These are phyloP conservation scores for Colletotrichum trifolii DNA, from an alignment of 2,329 filamentous ascomycete genomes.

Conservation along the genomic window DNA sequence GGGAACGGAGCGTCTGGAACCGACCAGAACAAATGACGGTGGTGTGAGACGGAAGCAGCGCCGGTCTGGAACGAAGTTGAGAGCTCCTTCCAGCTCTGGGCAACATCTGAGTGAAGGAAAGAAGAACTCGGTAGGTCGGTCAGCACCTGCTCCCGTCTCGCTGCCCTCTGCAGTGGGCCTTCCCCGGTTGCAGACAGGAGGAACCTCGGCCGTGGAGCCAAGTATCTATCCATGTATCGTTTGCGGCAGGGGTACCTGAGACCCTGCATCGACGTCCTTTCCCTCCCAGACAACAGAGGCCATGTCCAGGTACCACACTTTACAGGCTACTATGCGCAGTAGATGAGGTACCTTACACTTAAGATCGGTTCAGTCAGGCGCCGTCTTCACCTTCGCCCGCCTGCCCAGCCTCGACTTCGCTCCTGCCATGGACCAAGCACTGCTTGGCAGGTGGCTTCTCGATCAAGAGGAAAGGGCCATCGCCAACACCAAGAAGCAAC, in stretches of 20 bases:
- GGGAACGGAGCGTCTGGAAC: background rate
- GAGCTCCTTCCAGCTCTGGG: background rate
- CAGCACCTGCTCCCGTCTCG: too few species aligned
- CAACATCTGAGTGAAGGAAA: too few species aligned
- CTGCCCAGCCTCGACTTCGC: conserved; percentile 6
- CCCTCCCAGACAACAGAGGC: background rate
- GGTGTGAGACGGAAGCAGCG: conserved; percentile 12
- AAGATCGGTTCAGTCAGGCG: too few species aligned
- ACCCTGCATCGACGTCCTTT: conserved; percentile 6
- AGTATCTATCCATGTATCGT: background rate
- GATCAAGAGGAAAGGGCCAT: background rate
- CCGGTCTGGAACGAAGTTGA: background rate
- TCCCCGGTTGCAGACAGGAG: conserved; percentile 9
- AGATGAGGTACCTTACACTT: too few species aligned
- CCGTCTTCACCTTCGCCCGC: too few species aligned
- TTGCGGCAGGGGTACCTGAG: background rate
- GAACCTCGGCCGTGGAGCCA: background rate
- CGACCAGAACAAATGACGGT: background rate
- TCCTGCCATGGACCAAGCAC: background rate
- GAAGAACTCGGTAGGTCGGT: too few species aligned
- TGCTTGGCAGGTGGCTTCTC: too few species aligned
- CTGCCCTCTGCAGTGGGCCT: background rate
- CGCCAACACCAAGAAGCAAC: background rate
- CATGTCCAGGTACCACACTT: too few species aligned
- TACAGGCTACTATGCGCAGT: too few species aligned